These are phyloP conservation scores for Phytophthora idaei DNA, from an alignment of 352 stramenopile species.

Conservation along the genomic window DNA sequence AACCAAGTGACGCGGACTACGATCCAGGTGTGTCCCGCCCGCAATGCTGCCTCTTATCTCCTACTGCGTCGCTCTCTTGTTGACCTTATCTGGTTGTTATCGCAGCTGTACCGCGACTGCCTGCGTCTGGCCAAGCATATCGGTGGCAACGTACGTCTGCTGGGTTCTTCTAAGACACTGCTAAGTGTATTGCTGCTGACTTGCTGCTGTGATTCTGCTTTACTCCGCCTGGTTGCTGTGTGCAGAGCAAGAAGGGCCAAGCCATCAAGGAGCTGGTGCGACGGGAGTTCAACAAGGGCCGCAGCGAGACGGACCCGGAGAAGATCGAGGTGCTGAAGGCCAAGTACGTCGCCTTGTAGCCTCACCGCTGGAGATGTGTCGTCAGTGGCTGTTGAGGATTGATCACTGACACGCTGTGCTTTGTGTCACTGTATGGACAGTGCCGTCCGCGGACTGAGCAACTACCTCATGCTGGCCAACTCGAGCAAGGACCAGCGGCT, in stretches of 20 bases:
- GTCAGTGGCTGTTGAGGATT: background rate
- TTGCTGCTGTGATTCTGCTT: slow-evolving; percentile 2
- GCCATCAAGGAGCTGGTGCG: slow-evolving; percentile 77
- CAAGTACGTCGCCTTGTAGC: slow-evolving; percentile 56
- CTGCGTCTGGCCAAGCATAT: slow-evolving; percentile 89
- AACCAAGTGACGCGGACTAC: slow-evolving; percentile 79
- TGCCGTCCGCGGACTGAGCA: slow-evolving; percentile 82
- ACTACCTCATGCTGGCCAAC: slow-evolving; percentile 89
- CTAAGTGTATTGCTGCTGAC: slow-evolving; percentile 3
- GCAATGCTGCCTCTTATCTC: background rate
- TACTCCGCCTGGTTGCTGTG: slow-evolving; percentile 1
- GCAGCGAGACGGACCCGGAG: slow-evolving; percentile 76
- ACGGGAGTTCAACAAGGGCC: slow-evolving; percentile 82
- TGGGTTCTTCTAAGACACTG: background rate
- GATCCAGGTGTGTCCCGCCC: slow-evolving; percentile 52
- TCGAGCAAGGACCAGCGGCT: slow-evolving; percentile 90
- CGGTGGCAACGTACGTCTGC: slow-evolving; percentile 67
- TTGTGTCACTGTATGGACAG: slow-evolving; percentile 32
- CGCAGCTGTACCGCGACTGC: slow-evolving; percentile 84
- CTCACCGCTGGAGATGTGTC: background rate
- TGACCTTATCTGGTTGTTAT: background rate
- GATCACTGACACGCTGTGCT: slow-evolving; percentile 1
- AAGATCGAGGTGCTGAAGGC: slow-evolving; percentile 85
- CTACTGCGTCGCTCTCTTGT: background rate
- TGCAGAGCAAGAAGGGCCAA: slow-evolving; percentile 83